Base-by-base conservation (phyloP, 2,329 filamentous ascomycete species). In the Rugonectria rugulosa region DNA sequence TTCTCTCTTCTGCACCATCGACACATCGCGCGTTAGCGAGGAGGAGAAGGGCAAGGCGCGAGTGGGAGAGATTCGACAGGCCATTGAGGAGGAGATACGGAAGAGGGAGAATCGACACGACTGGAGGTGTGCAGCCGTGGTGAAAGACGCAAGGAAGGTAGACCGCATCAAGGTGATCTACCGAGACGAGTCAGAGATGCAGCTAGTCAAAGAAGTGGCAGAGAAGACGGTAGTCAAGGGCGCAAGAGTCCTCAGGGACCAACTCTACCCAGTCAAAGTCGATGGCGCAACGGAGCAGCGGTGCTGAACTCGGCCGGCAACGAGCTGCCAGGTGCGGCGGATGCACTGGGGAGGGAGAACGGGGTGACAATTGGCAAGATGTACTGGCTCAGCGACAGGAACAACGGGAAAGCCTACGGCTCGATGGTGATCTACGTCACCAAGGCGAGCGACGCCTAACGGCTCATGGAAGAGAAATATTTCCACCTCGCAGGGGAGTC, bases 221-320 rank as follows among this genome's bases (percentile, higher is more conserved):
- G n/a, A n/a, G n/a, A n/a, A n/a, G n/a, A n/a, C n/a, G n/a, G n/a
- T n/a, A n/a, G n/a, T n/a, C n/a, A n/a, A n/a, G 24, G 40, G 38
- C 23, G 40, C 40, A 41, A 41, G 14, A 41, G 38, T 41, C 38
- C 38, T 41, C 2, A 41, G 38, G 14, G 21, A 41, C 38, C 14
- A 65, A 19, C 50, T 68, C 5, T 68, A 67, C 47, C 62, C 56
- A 10, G 49, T 65, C 20, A 67, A 66, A 45, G 59, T 68, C 17
- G 64, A 68, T 49, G 61, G 57, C 36, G 62, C 24, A 63, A 56
- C 50, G 58, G 58, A 21, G 58, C 53, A 27, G 65, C 53, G 3
- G 54, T 68, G 3, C 37, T 65, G 6, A 58, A 69, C 34, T 38
- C 63, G 31, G 46, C 53, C 6, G 43, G 54, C 12, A 60, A 60